Evolutionary conservation across 768 basidiomycete genomes (phyloP), one percentile per base, ranked within the genome.

Genomic region (Fomitopsis serialis): DNA sequence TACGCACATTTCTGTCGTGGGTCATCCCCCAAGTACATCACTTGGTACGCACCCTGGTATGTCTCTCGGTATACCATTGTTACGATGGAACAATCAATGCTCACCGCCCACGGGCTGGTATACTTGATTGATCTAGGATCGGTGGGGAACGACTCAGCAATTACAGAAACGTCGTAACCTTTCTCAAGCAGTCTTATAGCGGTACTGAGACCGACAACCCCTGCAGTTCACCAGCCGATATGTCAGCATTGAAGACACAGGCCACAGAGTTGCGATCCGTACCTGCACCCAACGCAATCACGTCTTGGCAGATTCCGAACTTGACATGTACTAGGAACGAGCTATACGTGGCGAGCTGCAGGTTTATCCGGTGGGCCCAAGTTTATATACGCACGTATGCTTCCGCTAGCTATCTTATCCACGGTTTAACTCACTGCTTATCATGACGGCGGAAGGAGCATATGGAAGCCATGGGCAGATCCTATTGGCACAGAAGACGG

Each of bases 81-180:
- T 6, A 40, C 15, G 37, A 17, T 40, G 4, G 8, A 15, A 40
- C 6, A 40, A 40, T 15, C 17, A 21, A 15, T 40, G 37, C 84
- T 60, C 56, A 88, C 89, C 44, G 90, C 89, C 90, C 90, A 92
- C 34, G 78, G 80, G 64, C 87, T 89, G 1, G 90, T 88, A 60
- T 88, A 92, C 50, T 76, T 75, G 62, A 85, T 82, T 17, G 74
- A 76, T 67, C 84, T 84, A 2, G 80, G 76, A 64, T 92, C 90
- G 34, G 74, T 82, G 0, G 90, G 89, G 34, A 91, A 72, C 2
- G 75, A 70, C 48, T 89, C 87, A 0, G 90, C 85, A 11, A 91
- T 68, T 48, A 92, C 74, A 2, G 80, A 81, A 13, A 92, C 89
- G 6, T 70, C 67, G 61, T 86, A 85, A 7, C 70, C 74, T 13